These are phyloP conservation scores for Sugiyamaella americana DNA, from an alignment of 805 yeast genomes.

Conservation along the genomic window DNA sequence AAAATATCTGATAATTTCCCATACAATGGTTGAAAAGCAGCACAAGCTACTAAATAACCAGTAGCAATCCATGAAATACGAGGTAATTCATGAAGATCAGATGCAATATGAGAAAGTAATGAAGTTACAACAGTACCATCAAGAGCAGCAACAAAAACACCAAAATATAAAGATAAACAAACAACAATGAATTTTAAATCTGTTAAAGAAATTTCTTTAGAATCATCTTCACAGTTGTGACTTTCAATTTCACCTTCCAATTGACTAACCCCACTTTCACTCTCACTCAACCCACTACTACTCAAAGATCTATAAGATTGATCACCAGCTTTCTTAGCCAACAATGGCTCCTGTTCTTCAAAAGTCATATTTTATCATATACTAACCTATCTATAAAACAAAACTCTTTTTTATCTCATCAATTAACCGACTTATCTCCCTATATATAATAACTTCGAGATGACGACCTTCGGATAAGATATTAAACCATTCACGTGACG, in stretches of 20 bases:
- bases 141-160: constrained; percentile 44
- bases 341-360: too few species aligned
- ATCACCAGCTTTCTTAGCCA: too few species aligned
- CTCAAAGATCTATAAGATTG: too few species aligned
- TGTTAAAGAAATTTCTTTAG: not conserved
- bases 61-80: constrained; percentile 67
- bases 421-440: too few species aligned
- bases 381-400: too few species aligned
- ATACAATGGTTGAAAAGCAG: constrained; percentile 69
- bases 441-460: too few species aligned
- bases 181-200: not conserved
- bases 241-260: not conserved
- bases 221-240: too few species aligned
- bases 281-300: too few species aligned
- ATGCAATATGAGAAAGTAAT: constrained; percentile 51
- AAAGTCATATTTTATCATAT: too few species aligned
- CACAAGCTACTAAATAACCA: constrained; percentile 58
- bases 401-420: too few species aligned
- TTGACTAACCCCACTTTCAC: not conserved
- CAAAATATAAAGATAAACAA: constrained; percentile 23
- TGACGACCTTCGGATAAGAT: too few species aligned
- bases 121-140: constrained; percentile 60
- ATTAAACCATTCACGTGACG: too few species aligned
- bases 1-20: constrained; percentile 63
- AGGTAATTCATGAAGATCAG: constrained; percentile 48